Conservation (phyloP, 1,284 basidiomycete genomes). For the Ganoderma resinaceum region DNA sequence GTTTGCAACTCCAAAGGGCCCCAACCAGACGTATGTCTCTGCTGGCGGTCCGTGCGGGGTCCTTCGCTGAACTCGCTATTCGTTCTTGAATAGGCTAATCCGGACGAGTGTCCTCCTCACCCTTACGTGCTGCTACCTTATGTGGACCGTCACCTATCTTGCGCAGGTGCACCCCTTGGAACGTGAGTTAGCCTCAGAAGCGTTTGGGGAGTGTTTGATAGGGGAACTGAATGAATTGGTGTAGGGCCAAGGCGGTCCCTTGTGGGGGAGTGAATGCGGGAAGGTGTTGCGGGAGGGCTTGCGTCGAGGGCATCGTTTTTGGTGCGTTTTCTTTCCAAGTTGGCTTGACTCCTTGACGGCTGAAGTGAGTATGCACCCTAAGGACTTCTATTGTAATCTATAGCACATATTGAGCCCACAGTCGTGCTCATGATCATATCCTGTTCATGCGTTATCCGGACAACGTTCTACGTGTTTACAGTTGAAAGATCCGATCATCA, state of each 20-base stretch:
- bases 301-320: neutral
- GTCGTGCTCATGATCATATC: slow-evolving; percentile 14
- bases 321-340: slow-evolving; percentile 7
- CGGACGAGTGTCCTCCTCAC: slow-evolving; percentile 82
- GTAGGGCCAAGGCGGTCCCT: slow-evolving; percentile 36
- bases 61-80: neutral
- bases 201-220: neutral
- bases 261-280: slow-evolving; percentile 28
- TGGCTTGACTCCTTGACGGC: neutral
- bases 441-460: slow-evolving; percentile 7
- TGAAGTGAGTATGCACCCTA: neutral
- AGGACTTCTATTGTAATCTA: slow-evolving; percentile 18
- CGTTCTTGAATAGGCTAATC: slow-evolving; percentile 64
- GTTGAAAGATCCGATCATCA: too few species aligned
- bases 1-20: slow-evolving; percentile 82
- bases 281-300: neutral
- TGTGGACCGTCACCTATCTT: slow-evolving; percentile 95
- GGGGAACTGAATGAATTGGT: neutral
- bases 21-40: slow-evolving; percentile 82
- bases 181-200: slow-evolving; percentile 52
- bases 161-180: slow-evolving; percentile 91
- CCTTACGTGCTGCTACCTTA: slow-evolving; percentile 84
- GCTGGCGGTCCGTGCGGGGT: too few species aligned
- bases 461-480: neutral
- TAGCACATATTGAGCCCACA: slow-evolving; percentile 5